These are phyloP conservation scores for Ascochyta pisi DNA, from an alignment of 2,329 filamentous ascomycete species.

Conservation along the genomic window DNA sequence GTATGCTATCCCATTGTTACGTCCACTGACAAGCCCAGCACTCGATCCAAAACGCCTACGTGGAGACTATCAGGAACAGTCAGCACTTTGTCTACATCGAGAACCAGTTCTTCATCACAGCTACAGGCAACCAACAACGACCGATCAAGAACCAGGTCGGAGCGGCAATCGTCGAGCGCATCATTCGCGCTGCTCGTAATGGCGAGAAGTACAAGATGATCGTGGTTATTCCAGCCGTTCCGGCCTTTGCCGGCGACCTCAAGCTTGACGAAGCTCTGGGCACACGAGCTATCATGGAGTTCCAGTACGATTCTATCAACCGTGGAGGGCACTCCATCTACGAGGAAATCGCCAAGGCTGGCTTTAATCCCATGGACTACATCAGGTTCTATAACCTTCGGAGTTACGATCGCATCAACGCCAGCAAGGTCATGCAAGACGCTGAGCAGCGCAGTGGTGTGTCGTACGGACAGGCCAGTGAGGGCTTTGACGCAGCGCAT, in stretches of 20 bases:
- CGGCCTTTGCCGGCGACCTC: constrained; percentile 82
- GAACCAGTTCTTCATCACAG: constrained; percentile 90
- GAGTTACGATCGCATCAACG: constrained; percentile 84
- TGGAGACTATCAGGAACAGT: constrained; percentile 71
- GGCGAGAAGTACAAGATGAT: constrained; percentile 75
- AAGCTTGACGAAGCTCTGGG: constrained; percentile 74
- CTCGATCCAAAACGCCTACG: constrained; percentile 87
- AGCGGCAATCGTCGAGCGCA: constrained; percentile 77
- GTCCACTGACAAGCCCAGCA: constrained; percentile 55
- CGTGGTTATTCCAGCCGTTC: constrained; percentile 79
- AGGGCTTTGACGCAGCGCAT: constrained; percentile 65
- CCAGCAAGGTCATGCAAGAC: constrained; percentile 65
- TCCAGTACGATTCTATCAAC: constrained; percentile 81
- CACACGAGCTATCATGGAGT: constrained; percentile 84
- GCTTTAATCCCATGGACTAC: constrained; percentile 74
- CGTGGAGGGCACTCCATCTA: constrained; percentile 80
- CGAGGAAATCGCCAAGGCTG: constrained; percentile 69
- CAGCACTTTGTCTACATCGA: constrained; percentile 81
- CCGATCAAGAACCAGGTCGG: constrained; percentile 81
- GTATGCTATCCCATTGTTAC: background rate
- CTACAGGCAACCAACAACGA: constrained; percentile 72
- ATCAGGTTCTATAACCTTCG: constrained; percentile 86
- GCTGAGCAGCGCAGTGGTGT: constrained; percentile 71
- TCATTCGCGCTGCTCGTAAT: constrained; percentile 71
- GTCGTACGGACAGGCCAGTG: constrained; percentile 70